Conservation (phyloP, 495 filamentous ascomycete species). For the Cercophora samala region DNA sequence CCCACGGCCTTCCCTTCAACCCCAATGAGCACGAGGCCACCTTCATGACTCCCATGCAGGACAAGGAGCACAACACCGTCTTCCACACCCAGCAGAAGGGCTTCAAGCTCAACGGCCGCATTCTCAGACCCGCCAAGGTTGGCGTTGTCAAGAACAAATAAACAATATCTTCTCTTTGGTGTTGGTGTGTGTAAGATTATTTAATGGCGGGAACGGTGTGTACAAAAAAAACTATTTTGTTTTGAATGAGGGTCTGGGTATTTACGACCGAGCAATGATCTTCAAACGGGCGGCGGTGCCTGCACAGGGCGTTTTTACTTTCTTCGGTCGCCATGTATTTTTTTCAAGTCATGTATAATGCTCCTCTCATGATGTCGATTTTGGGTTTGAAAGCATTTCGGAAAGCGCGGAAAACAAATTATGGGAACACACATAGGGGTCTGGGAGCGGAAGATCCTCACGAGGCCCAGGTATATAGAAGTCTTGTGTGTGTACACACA, state of each 20-base stretch:
- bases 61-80: slow-evolving; percentile 83
- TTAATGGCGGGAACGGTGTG: background rate
- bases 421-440: background rate
- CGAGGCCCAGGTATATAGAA: background rate
- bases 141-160: slow-evolving; percentile 72
- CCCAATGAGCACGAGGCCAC: slow-evolving; percentile 94
- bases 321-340: slow-evolving; percentile 22
- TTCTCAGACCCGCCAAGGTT: slow-evolving; percentile 90
- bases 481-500: background rate
- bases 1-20: slow-evolving; percentile 77
- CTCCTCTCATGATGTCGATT: slow-evolving; percentile 47
- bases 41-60: slow-evolving; percentile 80
- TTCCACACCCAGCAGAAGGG: slow-evolving; percentile 95
- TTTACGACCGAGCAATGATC: background rate
- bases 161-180: background rate
- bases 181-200: slow-evolving; percentile 1
- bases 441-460: background rate
- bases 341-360: slow-evolving; percentile 42
- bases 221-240: background rate
- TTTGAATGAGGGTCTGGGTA: slow-evolving; percentile 12
- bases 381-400: slow-evolving; percentile 9
- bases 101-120: slow-evolving; percentile 83
- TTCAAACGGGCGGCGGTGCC: slow-evolving; percentile 9
- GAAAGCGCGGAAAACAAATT: slow-evolving; percentile 6
- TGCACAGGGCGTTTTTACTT: slow-evolving; percentile 18